phyloP scores from a whole-genome alignment of 2,329 filamentous ascomycete species.

The Sporothrix sp. region DNA sequence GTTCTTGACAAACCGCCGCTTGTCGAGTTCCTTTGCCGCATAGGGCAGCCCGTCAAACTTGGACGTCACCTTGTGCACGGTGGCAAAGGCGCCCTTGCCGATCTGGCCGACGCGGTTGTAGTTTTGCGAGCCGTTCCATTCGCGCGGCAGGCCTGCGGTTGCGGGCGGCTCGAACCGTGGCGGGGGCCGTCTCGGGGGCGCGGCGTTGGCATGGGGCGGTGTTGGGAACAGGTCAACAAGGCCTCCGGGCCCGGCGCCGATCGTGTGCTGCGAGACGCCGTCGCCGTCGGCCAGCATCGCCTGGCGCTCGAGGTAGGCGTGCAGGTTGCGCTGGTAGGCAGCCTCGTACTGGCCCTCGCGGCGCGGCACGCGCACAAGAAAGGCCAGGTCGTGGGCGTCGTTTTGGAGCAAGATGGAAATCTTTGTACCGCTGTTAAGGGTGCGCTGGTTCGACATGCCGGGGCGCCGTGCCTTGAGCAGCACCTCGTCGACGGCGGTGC shows the following conservation, averaged over 20 bases:
- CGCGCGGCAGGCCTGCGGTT: slow-evolving; percentile 37
- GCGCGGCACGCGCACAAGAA: slow-evolving; percentile 76
- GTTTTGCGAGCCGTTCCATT: slow-evolving; percentile 72
- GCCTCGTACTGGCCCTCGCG: slow-evolving; percentile 56
- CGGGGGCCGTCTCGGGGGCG: slow-evolving; percentile 4
- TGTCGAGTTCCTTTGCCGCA: slow-evolving; percentile 92
- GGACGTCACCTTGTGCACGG: slow-evolving; percentile 80
- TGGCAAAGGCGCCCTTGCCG: slow-evolving; percentile 90
- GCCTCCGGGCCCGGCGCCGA: slow-evolving; percentile 38
- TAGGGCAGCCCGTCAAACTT: slow-evolving; percentile 76
- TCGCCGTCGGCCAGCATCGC: slow-evolving; percentile 24
- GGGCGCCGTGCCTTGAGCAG: slow-evolving; percentile 40
- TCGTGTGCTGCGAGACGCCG: slow-evolving; percentile 26
- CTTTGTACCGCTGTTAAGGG: slow-evolving; percentile 61
- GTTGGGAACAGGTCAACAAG: slow-evolving; percentile 29
- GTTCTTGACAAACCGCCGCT: slow-evolving; percentile 86
- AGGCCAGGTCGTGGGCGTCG: slow-evolving; percentile 53
- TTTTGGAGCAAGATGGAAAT: slow-evolving; percentile 57
- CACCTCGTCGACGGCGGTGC: slow-evolving; percentile 71
- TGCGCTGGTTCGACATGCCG: slow-evolving; percentile 36
- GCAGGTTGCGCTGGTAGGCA: slow-evolving; percentile 59
- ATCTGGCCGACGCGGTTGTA: slow-evolving; percentile 79
- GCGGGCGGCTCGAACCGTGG: slow-evolving; percentile 21
- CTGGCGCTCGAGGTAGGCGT: slow-evolving; percentile 48
- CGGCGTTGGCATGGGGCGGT: background rate